Base-by-base conservation (phyloP, 176 grass and related monocot genomes). In the Aegilops tauschii region DNA sequence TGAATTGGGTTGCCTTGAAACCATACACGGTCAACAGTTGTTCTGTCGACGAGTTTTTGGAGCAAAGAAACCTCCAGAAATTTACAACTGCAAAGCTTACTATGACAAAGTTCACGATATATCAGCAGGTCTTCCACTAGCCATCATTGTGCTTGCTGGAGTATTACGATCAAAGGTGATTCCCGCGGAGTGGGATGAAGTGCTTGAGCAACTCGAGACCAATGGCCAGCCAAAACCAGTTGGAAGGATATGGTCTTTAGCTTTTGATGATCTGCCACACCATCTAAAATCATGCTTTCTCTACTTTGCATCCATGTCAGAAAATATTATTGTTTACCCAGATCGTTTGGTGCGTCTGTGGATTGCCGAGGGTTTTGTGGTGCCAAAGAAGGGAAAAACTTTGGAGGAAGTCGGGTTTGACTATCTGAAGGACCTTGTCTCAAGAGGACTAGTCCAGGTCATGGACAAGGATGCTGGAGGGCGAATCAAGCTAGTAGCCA, bases 281-380 rank as follows among this genome's bases (percentile, higher is more conserved):
- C 34, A 87, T n/a, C 45, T 88, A 42, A 91, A 91, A 29, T 87
- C 89, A 79, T 91, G 89, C 71, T 91, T 91, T 30, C 89, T 91
- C 49, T 91, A 91, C 76, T 80, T 91, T 12, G 85, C 85, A 0
- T 78, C 85, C 3, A 67, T 85, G n/a, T 83, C 85, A 9, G 89
- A 88, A 67, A 84, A 88, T 75, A 39, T 84, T 35, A 52, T 81
- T 64, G 47, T 88, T 80, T 47, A 79, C 42, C 76, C 85, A 36
- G 76, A 80, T 59, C 76, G 76, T 42, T 68, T 91, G 76, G 69
- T 88, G 5, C 80, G 85, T 59, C 50, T 91, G 32, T 91, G 89
- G 89, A 76, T 69, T 54, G 85, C 85, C 36, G 89, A 91, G 77
- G 85, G 89, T 17, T 84, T 91, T 76, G 16, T 91, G 8, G 66